Percentiles rank a stretch among this genome's conserved stretches.
These are phyloP conservation scores for Aureobasidium sp. DNA, from an alignment of 2,329 filamentous ascomycete species.

Conservation along the genomic window DNA sequence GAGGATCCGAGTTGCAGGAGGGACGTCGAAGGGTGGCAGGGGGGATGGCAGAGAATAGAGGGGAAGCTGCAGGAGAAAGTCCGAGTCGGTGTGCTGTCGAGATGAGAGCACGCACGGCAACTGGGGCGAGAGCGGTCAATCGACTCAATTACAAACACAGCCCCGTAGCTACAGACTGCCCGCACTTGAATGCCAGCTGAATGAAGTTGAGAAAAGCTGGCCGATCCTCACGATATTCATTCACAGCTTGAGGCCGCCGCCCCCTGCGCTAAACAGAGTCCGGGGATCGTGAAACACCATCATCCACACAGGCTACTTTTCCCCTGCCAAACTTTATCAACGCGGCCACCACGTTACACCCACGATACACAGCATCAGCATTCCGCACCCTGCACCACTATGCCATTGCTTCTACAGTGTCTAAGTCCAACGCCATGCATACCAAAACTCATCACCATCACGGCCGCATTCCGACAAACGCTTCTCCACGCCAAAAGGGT, in stretches of 20 bases:
- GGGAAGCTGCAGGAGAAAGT: background rate
- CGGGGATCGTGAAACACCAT: background rate
- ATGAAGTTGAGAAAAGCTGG: background rate
- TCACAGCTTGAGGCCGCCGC: background rate
- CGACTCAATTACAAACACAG: background rate
- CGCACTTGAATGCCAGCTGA: background rate
- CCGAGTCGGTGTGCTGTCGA: constrained; percentile 9
- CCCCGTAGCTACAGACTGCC: background rate
- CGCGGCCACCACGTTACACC: background rate
- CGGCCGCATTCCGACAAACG: background rate
- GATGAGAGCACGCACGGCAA: background rate
- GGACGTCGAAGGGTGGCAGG: background rate
- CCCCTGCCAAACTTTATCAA: background rate
- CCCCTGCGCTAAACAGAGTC: constrained; percentile 4
- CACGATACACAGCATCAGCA: background rate
- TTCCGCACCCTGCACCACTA: background rate
- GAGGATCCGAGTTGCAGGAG: background rate
- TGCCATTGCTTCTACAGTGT: background rate
- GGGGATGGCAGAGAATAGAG: background rate
- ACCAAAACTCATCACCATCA: background rate
- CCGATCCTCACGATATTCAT: background rate
- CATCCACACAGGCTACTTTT: background rate
- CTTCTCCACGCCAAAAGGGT: background rate
- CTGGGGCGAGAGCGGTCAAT: constrained; percentile 1
- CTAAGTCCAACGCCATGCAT: background rate